These are phyloP conservation scores for Lepiota brunneoincarnata DNA, from an alignment of 768 basidiomycete species.

Conservation along the genomic window DNA sequence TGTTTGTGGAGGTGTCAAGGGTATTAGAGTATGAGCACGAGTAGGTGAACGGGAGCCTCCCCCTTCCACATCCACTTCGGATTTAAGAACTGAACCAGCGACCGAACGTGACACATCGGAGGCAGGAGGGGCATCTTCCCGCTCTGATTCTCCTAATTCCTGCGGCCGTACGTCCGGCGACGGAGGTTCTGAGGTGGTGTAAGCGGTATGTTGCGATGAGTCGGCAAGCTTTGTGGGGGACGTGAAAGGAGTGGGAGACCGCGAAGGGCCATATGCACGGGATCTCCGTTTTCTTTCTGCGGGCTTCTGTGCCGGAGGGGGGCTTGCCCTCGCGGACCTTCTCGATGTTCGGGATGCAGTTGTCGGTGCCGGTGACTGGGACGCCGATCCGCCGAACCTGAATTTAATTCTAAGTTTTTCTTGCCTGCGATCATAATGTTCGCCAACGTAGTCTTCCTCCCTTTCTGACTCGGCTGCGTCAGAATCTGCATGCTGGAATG, in stretches of 20 bases:
- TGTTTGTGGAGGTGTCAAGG: constrained; percentile 2
- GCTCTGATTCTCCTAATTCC: background rate
- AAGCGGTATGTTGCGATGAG: background rate
- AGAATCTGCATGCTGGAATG: constrained; percentile 19
- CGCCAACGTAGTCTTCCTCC: constrained; percentile 1
- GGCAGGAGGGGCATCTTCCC: background rate
- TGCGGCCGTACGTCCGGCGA: background rate
- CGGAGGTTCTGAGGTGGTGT: background rate
- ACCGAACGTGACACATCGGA: background rate
- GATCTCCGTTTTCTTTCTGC: background rate
- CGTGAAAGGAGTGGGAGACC: constrained; percentile 4
- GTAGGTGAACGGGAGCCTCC: background rate
- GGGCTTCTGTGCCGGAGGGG: background rate
- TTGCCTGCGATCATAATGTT: background rate
- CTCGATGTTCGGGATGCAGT: constrained; percentile 4
- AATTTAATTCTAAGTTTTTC: constrained; percentile 8
- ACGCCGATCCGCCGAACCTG: background rate
- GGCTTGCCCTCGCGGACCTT: background rate
- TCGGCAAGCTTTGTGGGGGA: background rate
- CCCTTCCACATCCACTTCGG: background rate
- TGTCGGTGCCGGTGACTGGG: constrained; percentile 5
- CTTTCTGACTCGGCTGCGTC: background rate
- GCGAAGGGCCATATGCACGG: background rate
- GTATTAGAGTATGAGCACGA: background rate
- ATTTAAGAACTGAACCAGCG: background rate